Conservation (phyloP, 1,139 yeast genomes). For the Yamadazyma songkhlaensis region DNA sequence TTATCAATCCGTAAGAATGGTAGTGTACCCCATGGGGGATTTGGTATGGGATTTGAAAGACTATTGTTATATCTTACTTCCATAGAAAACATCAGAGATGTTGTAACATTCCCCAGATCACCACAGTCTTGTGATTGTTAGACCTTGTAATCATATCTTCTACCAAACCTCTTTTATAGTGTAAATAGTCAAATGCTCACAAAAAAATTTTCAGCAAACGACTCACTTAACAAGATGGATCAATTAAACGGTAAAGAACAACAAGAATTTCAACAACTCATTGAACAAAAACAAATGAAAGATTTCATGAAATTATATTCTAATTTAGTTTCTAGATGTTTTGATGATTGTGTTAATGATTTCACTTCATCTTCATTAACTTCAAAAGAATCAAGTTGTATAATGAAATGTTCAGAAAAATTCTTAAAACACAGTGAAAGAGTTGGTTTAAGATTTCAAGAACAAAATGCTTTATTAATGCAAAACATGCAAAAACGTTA, state of each 20-base stretch:
- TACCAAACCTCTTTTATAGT: not conserved
- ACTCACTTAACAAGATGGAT: constrained; percentile 46
- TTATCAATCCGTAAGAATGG: constrained; percentile 72
- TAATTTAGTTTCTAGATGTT: constrained; percentile 92
- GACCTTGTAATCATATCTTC: not conserved
- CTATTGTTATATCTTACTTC: constrained; percentile 70
- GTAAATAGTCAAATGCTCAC: constrained; percentile 6
- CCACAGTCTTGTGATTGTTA: constrained; percentile 37
- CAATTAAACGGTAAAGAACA: constrained; percentile 89
- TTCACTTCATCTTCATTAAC: constrained; percentile 90
- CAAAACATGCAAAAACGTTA: constrained; percentile 43
- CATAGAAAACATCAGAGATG: constrained; percentile 78
- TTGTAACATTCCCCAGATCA: constrained; percentile 72
- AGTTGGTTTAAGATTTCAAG: constrained; percentile 98
- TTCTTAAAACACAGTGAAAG: constrained; percentile 98
- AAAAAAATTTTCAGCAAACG: constrained; percentile 10
- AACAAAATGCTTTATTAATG: constrained; percentile 70
- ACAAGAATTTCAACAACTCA: constrained; percentile 91
- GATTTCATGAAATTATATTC: constrained; percentile 97
- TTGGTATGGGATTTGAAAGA: constrained; percentile 93
- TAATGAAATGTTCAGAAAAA: constrained; percentile 92
- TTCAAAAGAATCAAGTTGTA: constrained; percentile 79
- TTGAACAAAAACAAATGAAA: constrained; percentile 97
- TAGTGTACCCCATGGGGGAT: constrained; percentile 92
- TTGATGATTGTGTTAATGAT: constrained; percentile 95